phyloP scores from a whole-genome alignment of 768 basidiomycete species.

The Suillus variegatus region DNA sequence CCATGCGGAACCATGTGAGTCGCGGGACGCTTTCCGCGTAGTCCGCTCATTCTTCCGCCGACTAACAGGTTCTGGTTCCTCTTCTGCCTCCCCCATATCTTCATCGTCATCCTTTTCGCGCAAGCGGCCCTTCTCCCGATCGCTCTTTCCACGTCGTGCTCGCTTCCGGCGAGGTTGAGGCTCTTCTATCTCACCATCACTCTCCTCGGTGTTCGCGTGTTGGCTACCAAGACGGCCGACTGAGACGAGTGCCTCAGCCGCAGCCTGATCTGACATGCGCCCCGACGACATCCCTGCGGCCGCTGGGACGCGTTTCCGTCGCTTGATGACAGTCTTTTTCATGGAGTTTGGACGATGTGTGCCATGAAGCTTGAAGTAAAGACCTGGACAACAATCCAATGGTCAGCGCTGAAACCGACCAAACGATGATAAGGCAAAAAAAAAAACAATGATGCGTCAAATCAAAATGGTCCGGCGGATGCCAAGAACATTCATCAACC shows the following conservation, averaged over 20 bases:
- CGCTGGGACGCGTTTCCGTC: constrained; percentile 95
- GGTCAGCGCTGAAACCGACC: constrained; percentile 16
- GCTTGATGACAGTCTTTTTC: constrained; percentile 99
- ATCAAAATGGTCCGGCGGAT: neutral
- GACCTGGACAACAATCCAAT: constrained; percentile 51
- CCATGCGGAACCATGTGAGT: constrained; percentile 35
- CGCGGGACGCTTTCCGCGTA: constrained; percentile 35
- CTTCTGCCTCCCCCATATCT: constrained; percentile 47
- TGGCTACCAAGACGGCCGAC: constrained; percentile 59
- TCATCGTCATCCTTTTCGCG: constrained; percentile 47
- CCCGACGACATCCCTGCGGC: constrained; percentile 51
- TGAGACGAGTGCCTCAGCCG: constrained; percentile 85
- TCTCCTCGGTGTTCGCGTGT: constrained; percentile 40
- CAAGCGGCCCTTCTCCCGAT: constrained; percentile 38
- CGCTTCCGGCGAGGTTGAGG: constrained; percentile 62
- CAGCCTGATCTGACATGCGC: constrained; percentile 80
- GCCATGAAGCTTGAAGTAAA: constrained; percentile 98
- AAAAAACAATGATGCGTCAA: neutral
- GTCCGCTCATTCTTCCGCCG: constrained; percentile 36
- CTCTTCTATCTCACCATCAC: constrained; percentile 43
- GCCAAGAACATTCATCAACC: constrained; percentile 8
- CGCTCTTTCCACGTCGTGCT: constrained; percentile 41
- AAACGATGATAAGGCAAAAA: constrained; percentile 8
- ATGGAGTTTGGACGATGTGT: constrained; percentile 96
- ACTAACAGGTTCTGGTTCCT: constrained; percentile 18